Percentiles rank a stretch among this genome's conserved stretches.
These are phyloP conservation scores for Dimocarpus longan DNA, from an alignment of 345 rosid species.

Conservation along the genomic window DNA sequence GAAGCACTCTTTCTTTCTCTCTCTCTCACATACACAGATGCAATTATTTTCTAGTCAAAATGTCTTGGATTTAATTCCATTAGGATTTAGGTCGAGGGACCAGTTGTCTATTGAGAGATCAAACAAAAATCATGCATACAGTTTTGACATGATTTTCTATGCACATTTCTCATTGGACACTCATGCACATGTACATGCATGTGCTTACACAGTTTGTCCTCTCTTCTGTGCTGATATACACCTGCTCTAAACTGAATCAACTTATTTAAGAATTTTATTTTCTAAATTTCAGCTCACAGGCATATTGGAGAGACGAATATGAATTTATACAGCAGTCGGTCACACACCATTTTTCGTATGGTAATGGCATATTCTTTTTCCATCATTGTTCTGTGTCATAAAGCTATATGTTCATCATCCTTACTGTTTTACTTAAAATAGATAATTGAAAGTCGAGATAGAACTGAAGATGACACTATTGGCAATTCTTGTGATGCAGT, in stretches of 20 bases:
- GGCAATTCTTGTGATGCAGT: constrained; percentile 85
- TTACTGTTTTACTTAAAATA: constrained; percentile 30
- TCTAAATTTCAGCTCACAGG: constrained; percentile 74
- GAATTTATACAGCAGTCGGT: constrained; percentile 88
- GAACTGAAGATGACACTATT: constrained; percentile 57
- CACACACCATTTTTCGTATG: constrained; percentile 98
- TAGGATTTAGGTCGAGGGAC: neutral
- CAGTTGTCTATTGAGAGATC: neutral
- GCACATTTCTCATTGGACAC: neutral
- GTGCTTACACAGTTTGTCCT: neutral
- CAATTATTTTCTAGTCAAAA: no score
- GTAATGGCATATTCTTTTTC: constrained; percentile 39
- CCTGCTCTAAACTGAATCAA: neutral
- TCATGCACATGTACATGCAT: neutral
- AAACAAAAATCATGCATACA: neutral
- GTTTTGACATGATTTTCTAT: no score
- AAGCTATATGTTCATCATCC: constrained; percentile 17
- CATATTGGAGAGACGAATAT: constrained; percentile 97
- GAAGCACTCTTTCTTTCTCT: neutral
- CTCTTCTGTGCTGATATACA: neutral
- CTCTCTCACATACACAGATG: neutral
- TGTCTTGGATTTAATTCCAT: neutral
- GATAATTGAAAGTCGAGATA: constrained; percentile 95
- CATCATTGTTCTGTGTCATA: neutral
- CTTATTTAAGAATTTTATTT: neutral